Evolutionary conservation across 345 rosid species (phyloP).

Genomic region (Populus alba): DNA sequence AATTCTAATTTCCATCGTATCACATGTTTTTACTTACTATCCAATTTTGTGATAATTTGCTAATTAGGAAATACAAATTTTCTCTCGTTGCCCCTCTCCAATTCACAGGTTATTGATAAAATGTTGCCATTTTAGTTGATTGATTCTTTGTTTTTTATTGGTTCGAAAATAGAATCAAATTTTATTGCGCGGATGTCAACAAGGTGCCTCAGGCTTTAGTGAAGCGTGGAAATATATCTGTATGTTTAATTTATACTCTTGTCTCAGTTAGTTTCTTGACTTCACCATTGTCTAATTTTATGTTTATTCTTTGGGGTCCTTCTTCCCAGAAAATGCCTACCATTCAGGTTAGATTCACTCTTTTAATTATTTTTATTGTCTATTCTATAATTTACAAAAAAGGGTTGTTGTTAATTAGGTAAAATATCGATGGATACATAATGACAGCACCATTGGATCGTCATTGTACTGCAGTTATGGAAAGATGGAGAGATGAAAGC

Average conservation of each 20-base stretch:
- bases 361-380: neutral
- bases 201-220: constrained; percentile 71
- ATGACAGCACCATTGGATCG: neutral
- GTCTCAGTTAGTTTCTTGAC: neutral
- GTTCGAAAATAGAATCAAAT: constrained; percentile 43
- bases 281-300: neutral
- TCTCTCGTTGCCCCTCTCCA: too few relatives aligned
- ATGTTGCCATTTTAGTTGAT: neutral
- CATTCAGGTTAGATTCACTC: constrained; percentile 60
- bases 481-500: constrained; percentile 87
- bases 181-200: constrained; percentile 88
- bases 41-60: too few relatives aligned
- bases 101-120: too few relatives aligned
- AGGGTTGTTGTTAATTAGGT: neutral
- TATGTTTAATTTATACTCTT: constrained; percentile 16
- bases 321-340: constrained; percentile 83
- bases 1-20: too few relatives aligned
- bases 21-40: too few relatives aligned
- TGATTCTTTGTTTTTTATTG: neutral
- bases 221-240: constrained; percentile 83
- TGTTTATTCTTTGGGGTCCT: neutral
- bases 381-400: too few relatives aligned
- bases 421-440: neutral
- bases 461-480: constrained; percentile 50
- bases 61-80: too few relatives aligned